Evolutionary conservation across 257 asterid genomes (phyloP).

Genomic region (Capsicum chinense): DNA sequence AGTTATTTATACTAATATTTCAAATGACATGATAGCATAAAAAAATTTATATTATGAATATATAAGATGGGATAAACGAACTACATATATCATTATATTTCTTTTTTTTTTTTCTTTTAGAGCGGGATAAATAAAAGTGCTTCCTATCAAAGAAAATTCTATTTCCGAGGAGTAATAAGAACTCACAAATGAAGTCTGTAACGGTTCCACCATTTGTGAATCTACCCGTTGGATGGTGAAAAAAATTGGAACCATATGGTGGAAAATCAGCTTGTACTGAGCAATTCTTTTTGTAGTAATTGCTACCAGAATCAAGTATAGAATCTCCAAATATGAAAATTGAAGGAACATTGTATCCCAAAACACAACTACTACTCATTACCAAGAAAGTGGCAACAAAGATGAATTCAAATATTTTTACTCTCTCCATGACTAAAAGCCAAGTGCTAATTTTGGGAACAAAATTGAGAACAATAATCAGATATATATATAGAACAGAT

Average conservation of each 20-base stretch:
- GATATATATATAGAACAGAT: neutral
- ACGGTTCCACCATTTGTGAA: constrained; percentile 79
- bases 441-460: neutral
- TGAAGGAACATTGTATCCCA: constrained; percentile 48
- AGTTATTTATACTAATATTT: too few relatives aligned
- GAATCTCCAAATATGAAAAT: constrained; percentile 77
- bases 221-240: constrained; percentile 77
- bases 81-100: too few relatives aligned
- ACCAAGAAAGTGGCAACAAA: constrained; percentile 6
- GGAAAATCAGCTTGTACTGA: constrained; percentile 77
- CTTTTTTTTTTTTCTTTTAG: too few relatives aligned
- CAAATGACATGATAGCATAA: too few relatives aligned
- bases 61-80: neutral
- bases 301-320: constrained; percentile 72
- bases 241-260: constrained; percentile 75
- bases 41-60: too few relatives aligned
- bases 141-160: too few relatives aligned
- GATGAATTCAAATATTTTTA: constrained; percentile 14
- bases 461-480: neutral
- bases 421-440: constrained; percentile 31
- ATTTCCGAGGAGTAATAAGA: too few relatives aligned
- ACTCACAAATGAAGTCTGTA: constrained; percentile 68
- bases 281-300: constrained; percentile 59
- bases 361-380: constrained; percentile 10
- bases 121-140: neutral